A percentile compares a stretch with the other conserved stretches of the same genome.
These are phyloP conservation scores for Diaporthe longicolla DNA, from an alignment of 2,329 filamentous ascomycete species.

Conservation along the genomic window DNA sequence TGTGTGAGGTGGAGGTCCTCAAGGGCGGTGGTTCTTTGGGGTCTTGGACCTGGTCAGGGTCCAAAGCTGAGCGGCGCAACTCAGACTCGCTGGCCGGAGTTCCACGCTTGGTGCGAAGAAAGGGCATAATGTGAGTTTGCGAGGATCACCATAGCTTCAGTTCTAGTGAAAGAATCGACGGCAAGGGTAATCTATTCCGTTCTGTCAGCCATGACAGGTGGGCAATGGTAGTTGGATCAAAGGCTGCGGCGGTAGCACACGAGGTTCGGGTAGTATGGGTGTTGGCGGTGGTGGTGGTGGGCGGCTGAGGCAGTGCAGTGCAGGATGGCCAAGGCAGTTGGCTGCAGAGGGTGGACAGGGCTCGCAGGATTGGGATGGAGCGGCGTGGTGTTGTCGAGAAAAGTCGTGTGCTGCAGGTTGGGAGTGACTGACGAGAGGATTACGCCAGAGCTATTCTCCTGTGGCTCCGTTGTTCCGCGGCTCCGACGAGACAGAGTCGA, in stretches of 20 bases:
- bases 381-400: constrained; percentile 23
- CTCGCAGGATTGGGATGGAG: constrained; percentile 26
- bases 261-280: background rate
- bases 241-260: background rate
- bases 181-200: constrained; percentile 39
- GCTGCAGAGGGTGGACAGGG: constrained; percentile 2
- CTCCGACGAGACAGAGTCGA: constrained; percentile 10
- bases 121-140: constrained; percentile 63
- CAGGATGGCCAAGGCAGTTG: background rate
- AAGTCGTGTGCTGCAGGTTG: constrained; percentile 11
- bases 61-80: constrained; percentile 67
- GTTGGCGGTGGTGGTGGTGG: background rate
- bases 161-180: constrained; percentile 14
- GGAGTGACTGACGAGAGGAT: constrained; percentile 33
- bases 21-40: constrained; percentile 46
- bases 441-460: constrained; percentile 30
- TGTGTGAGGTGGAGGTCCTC: constrained; percentile 38
- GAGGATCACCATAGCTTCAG: constrained; percentile 41
- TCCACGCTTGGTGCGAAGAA: constrained; percentile 71
- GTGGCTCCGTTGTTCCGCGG: constrained; percentile 16
- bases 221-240: constrained; percentile 13
- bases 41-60: constrained; percentile 49
- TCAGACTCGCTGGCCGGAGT: constrained; percentile 72
- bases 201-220: constrained; percentile 34
- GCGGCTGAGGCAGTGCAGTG: constrained; percentile 13